These are phyloP conservation scores for Oryza glaberrima DNA, from an alignment of 176 grass and related monocot species.

Conservation along the genomic window DNA sequence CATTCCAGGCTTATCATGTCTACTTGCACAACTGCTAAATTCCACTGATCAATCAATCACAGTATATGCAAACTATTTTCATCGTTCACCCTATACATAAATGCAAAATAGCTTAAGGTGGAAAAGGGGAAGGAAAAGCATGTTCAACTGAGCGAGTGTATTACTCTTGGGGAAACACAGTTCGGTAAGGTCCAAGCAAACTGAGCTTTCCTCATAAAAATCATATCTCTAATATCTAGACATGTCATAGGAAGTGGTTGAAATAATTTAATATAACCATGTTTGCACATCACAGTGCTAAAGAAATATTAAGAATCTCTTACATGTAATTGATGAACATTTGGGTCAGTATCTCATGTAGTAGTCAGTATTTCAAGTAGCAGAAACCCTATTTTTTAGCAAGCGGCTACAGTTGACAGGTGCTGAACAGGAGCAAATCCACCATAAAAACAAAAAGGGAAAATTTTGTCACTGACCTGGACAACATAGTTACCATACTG, in stretches of 20 bases:
- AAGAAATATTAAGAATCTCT: slow-evolving; percentile 1
- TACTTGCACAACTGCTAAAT: slow-evolving; percentile 9
- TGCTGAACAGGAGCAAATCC: background rate
- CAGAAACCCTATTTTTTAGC: background rate
- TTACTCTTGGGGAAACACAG: background rate
- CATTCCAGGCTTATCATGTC: background rate
- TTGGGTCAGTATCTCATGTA: slow-evolving; percentile 1
- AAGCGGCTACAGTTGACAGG: background rate
- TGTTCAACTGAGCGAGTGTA: background rate
- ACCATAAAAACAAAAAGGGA: background rate
- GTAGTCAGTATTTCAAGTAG: background rate
- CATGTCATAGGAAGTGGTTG: background rate
- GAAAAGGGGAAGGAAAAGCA: background rate
- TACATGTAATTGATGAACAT: background rate
- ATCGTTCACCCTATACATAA: background rate
- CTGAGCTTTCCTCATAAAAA: background rate
- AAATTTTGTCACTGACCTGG: slow-evolving; percentile 40
- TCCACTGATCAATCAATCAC: background rate
- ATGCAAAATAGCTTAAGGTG: background rate
- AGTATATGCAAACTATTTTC: background rate
- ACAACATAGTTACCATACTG: slow-evolving; percentile 69
- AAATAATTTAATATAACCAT: background rate
- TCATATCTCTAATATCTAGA: background rate
- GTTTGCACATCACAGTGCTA: background rate
- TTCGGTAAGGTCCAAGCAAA: background rate